These are phyloP conservation scores for Blastocystis sp. DNA, from an alignment of 352 stramenopile species.

Conservation along the genomic window DNA sequence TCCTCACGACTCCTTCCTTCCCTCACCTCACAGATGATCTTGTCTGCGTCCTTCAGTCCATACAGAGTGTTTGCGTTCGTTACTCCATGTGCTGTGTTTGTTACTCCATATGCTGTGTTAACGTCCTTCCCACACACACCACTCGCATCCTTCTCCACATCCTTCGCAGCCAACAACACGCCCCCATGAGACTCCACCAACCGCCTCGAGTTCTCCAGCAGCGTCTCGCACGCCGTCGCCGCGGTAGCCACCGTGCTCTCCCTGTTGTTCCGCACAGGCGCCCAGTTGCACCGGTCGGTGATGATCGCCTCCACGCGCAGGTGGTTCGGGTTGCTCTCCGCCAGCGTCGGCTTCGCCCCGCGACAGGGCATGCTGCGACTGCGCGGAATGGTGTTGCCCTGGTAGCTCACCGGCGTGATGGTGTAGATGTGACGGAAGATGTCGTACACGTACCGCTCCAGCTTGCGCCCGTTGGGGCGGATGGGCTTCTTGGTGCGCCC, in stretches of 20 bases:
- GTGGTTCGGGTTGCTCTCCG: not conserved
- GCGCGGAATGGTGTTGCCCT: not conserved
- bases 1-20: not conserved
- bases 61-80: too few relatives aligned
- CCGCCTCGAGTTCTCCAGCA: not conserved
- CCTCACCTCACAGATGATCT: not conserved
- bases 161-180: too few relatives aligned
- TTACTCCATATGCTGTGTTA: too few relatives aligned
- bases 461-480: not conserved
- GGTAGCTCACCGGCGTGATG: not conserved
- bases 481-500: not conserved
- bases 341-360: not conserved
- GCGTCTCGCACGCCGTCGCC: not conserved
- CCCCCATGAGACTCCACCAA: not conserved
- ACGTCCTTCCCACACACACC: too few relatives aligned
- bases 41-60: not conserved
- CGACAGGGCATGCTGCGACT: not conserved
- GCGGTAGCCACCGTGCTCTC: not conserved
- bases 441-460: not conserved
- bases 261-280: not conserved
- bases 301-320: not conserved
- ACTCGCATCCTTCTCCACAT: too few relatives aligned
- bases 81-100: too few relatives aligned
- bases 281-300: not conserved
- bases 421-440: not conserved